These are phyloP conservation scores for Osmanthus fragrans DNA, from an alignment of 257 asterid genomes.

Conservation along the genomic window DNA sequence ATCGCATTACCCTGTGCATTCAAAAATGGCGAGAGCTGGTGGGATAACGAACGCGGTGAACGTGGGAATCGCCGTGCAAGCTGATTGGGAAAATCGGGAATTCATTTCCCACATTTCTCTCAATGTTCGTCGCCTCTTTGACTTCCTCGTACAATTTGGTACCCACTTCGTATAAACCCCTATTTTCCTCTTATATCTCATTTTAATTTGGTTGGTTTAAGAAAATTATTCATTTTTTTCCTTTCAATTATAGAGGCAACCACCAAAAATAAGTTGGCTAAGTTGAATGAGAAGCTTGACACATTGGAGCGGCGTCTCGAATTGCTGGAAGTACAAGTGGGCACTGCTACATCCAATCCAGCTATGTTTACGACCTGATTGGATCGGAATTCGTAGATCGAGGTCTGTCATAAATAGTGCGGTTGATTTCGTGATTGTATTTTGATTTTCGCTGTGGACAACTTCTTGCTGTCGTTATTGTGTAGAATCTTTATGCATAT, in stretches of 20 bases:
- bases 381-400: not conserved
- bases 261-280: conserved; percentile 69
- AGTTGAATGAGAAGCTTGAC: conserved; percentile 80
- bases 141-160: conserved; percentile 91
- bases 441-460: not conserved
- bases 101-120: conserved; percentile 88
- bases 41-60: conserved; percentile 89
- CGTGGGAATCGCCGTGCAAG: conserved; percentile 97
- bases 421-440: not conserved
- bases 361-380: conserved; percentile 66
- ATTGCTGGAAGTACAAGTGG: conserved; percentile 83
- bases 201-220: not conserved
- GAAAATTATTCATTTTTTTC: not conserved
- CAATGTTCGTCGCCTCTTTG: conserved; percentile 86
- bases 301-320: conserved; percentile 80
- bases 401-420: not conserved
- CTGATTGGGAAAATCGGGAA: conserved; percentile 97
- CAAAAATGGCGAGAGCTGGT: conserved; percentile 80
- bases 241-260: conserved; percentile 58
- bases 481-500: conserved; percentile 2
- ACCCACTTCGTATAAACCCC: not conserved
- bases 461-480: conserved; percentile 17
- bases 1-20: not conserved
- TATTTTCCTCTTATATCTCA: not conserved
- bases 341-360: conserved; percentile 82